A percentile compares a stretch with the other conserved stretches of the same genome.
phyloP scores from a whole-genome alignment of 2,329 filamentous ascomycete species.

The Penicillium polonicum region DNA sequence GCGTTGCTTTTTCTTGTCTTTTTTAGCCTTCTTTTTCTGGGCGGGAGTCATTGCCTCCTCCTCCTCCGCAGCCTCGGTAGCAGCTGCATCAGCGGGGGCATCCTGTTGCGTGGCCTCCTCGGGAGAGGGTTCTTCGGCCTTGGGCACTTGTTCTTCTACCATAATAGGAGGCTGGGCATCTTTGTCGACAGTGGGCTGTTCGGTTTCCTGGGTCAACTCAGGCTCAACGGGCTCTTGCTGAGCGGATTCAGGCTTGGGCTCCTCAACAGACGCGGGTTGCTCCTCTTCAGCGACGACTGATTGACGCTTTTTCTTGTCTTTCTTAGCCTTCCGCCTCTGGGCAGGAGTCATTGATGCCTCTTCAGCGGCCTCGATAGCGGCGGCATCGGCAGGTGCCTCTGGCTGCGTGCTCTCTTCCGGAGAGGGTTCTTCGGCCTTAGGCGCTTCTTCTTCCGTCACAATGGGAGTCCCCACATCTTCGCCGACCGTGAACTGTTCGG shows the following conservation, averaged over 20 bases:
- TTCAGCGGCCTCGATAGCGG: neutral
- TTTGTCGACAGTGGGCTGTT: neutral
- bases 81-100: neutral
- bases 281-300: slow-evolving; percentile 14
- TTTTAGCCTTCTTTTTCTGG: slow-evolving; percentile 19
- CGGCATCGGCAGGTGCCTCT: neutral
- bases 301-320: slow-evolving; percentile 27
- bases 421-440: neutral
- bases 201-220: neutral
- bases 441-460: slow-evolving; percentile 7
- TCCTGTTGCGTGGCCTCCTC: slow-evolving; percentile 1
- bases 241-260: slow-evolving; percentile 1
- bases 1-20: slow-evolving; percentile 25
- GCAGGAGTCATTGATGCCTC: slow-evolving; percentile 17
- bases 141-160: slow-evolving; percentile 9
- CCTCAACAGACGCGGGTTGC: neutral
- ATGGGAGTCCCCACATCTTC: neutral
- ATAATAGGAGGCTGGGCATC: neutral
- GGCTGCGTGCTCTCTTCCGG: neutral
- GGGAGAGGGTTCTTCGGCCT: neutral
- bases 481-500: neutral
- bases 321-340: slow-evolving; percentile 20
- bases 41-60: slow-evolving; percentile 17
- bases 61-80: slow-evolving; percentile 4
- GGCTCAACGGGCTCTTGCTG: neutral